Evolutionary conservation across 2,329 filamentous ascomycete genomes (phyloP).

Genomic region (Sordariomycetes sp.): DNA sequence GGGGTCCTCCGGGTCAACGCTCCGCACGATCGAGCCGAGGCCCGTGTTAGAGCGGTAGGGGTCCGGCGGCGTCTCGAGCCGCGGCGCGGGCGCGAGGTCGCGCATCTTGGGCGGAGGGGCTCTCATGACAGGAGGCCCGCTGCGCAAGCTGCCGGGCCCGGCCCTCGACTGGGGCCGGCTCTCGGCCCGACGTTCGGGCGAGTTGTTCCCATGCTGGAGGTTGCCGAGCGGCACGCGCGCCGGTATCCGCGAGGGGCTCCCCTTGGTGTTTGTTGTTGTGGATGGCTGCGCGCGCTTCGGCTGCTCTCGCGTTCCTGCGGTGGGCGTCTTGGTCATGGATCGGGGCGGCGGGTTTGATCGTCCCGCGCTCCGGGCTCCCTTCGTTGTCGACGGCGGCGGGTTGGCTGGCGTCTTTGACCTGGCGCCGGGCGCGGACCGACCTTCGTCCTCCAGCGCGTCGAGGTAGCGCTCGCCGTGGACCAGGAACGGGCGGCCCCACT

Average conservation of each 20-base stretch:
- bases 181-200: slow-evolving; percentile 54
- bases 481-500: slow-evolving; percentile 85
- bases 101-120: slow-evolving; percentile 89
- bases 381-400: slow-evolving; percentile 35
- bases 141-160: slow-evolving; percentile 29
- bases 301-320: slow-evolving; percentile 8
- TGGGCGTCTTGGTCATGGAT: slow-evolving; percentile 44
- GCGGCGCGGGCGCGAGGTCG: slow-evolving; percentile 49
- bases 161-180: slow-evolving; percentile 19
- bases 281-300: slow-evolving; percentile 8
- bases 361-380: slow-evolving; percentile 16
- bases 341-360: slow-evolving; percentile 24
- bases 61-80: slow-evolving; percentile 38
- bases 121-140: slow-evolving; percentile 43
- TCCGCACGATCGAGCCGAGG: slow-evolving; percentile 42
- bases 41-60: slow-evolving; percentile 33
- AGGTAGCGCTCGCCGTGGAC: slow-evolving; percentile 89
- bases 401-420: slow-evolving; percentile 68
- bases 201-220: slow-evolving; percentile 64
- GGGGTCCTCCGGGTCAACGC: slow-evolving; percentile 67
- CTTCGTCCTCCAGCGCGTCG: slow-evolving; percentile 60
- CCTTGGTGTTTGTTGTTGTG: slow-evolving; percentile 14
- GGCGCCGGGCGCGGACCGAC: slow-evolving; percentile 43
- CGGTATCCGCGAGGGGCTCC: slow-evolving; percentile 60
- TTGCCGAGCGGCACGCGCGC: slow-evolving; percentile 59